Conservation (phyloP, 129 eudicot genomes). For the Logfia minima region DNA sequence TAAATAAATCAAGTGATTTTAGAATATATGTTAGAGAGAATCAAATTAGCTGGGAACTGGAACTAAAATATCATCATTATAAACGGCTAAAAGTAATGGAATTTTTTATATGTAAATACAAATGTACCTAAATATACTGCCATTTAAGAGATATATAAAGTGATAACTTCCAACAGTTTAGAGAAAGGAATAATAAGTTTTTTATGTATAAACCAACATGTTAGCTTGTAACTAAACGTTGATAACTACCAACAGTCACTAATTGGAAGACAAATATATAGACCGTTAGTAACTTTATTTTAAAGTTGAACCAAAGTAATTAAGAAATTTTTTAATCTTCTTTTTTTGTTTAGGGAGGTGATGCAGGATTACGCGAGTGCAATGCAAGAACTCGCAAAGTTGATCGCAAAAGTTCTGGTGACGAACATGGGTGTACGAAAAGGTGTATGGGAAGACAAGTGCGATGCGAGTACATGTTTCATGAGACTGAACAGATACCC, state of each 20-base stretch:
- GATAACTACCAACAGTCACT: no score
- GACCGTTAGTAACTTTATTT: no score
- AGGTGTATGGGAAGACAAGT: slow-evolving; percentile 44
- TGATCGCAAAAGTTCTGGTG: slow-evolving; percentile 43
- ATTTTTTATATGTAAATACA: slow-evolving; percentile 9
- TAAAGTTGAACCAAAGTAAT: no score
- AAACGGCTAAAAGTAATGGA: slow-evolving; percentile 36
- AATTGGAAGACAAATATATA: no score
- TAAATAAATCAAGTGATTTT: slow-evolving; percentile 15
- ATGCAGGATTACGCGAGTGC: slow-evolving; percentile 61
- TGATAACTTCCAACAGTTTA: slow-evolving; percentile 21
- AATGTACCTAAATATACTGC: slow-evolving; percentile 27
- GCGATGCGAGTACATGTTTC: slow-evolving; percentile 62
- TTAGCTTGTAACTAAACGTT: no score
- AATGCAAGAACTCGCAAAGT: slow-evolving; percentile 63
- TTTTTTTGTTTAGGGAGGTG: slow-evolving; percentile 47
- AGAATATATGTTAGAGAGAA: slow-evolving; percentile 19
- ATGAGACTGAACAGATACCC: slow-evolving; percentile 66
- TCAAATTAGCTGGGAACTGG: slow-evolving; percentile 18
- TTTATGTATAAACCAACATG: no score
- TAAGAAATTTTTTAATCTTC: neutral
- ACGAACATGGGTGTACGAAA: slow-evolving; percentile 43
- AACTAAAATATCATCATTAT: slow-evolving; percentile 15
- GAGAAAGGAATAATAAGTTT: slow-evolving; percentile 19
- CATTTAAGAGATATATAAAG: neutral